Percentiles rank a stretch among this genome's conserved stretches.
Evolutionary conservation across 2,329 filamentous ascomycete genomes (phyloP).

Genomic region (Scedosporium aurantiacum): DNA sequence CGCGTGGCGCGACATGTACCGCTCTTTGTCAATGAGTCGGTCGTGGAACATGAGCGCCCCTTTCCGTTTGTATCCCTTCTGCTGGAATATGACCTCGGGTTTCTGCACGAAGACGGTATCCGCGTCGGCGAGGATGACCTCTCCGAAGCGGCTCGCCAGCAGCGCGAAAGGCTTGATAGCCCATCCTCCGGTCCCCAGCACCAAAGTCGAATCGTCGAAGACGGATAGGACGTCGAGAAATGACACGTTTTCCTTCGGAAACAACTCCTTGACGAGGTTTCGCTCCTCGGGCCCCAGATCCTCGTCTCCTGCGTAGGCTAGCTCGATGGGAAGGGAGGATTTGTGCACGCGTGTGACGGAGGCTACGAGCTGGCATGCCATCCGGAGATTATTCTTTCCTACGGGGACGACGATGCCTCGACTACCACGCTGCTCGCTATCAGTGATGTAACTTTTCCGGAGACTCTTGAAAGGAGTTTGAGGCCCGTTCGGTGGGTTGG

Average conservation of each 20-base stretch:
- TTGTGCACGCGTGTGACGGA: conserved; percentile 19
- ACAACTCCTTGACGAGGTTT: conserved; percentile 12
- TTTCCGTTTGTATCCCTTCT: conserved; percentile 19
- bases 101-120: conserved; percentile 27
- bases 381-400: conserved; percentile 16
- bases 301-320: conserved; percentile 24
- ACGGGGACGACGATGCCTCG: conserved; percentile 25
- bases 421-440: conserved; percentile 9
- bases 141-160: conserved; percentile 22
- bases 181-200: conserved; percentile 22
- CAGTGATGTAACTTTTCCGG: conserved; percentile 9
- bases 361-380: conserved; percentile 24
- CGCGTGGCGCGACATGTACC: conserved; percentile 21
- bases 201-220: conserved; percentile 20
- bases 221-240: conserved; percentile 22
- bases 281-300: conserved; percentile 18
- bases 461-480: conserved; percentile 12
- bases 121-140: conserved; percentile 27
- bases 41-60: conserved; percentile 30
- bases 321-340: conserved; percentile 22
- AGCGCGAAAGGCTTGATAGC: conserved; percentile 30
- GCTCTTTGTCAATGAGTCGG: conserved; percentile 25
- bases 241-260: conserved; percentile 14
- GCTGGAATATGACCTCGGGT: conserved; percentile 21
- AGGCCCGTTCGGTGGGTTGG: background rate